These are phyloP conservation scores for Kuraishia ogatae DNA, from an alignment of 805 yeast species.

Conservation along the genomic window DNA sequence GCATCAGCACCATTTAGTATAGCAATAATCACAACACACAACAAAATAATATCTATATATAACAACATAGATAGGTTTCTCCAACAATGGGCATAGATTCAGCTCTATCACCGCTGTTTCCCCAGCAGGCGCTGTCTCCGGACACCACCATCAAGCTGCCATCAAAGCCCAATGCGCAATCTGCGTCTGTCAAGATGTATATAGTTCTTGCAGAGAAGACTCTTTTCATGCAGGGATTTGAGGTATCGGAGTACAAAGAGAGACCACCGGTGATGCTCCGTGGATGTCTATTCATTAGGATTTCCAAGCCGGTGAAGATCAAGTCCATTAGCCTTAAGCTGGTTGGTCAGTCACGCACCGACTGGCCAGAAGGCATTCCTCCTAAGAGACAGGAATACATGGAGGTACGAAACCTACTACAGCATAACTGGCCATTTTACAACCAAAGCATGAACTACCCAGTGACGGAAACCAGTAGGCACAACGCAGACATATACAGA, in stretches of 20 bases:
- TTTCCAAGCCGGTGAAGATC: constrained; percentile 64
- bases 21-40: not conserved
- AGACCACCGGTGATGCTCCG: constrained; percentile 75
- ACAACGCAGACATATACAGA: constrained; percentile 38
- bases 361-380: constrained; percentile 98
- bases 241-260: constrained; percentile 48
- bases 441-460: constrained; percentile 23
- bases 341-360: constrained; percentile 67
- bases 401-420: constrained; percentile 59
- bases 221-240: constrained; percentile 77
- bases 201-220: constrained; percentile 73
- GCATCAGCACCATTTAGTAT: too few species aligned
- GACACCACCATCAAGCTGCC: constrained; percentile 40
- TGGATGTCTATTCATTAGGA: constrained; percentile 66
- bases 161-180: constrained; percentile 47
- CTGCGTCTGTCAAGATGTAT: constrained; percentile 61
- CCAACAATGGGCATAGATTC: constrained; percentile 7
- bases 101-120: constrained; percentile 36
- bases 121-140: constrained; percentile 26
- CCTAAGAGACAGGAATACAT: constrained; percentile 64
- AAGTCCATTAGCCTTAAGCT: constrained; percentile 55
- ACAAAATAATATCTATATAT: too few species aligned
- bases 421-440: constrained; percentile 91
- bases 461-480: constrained; percentile 20
- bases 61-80: not conserved